Base-by-base conservation (phyloP, 1,139 yeast species). In the Blastobotrys persicus region DNA sequence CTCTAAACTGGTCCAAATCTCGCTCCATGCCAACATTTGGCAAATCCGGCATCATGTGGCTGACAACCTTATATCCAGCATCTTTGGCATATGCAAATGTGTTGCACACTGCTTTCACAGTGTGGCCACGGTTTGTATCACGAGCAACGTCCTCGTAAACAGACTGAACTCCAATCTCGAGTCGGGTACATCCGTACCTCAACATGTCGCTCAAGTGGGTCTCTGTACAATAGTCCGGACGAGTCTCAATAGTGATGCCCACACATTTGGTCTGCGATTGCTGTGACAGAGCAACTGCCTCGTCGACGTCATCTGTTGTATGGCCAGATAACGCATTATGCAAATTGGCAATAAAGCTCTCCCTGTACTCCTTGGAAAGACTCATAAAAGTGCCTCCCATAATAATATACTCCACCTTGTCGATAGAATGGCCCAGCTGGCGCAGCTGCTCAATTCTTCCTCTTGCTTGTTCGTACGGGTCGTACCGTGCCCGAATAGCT, bases 331-430 rank as follows among this genome's bases (percentile, higher is more conserved):
- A 74, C 0, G 98, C 98, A 68, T 92, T 94, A 68, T 92, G 99
- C 58, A 92, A 73, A 61, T 86, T 89, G 13, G 92, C 80, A 54
- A 92, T 91, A 61, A 92, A 94, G 45, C 76, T 79, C 66, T 92
- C 98, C 52, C 98, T 76, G 69, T 92, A 92, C 47, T 85, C 92
- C 44, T 81, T 79, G 9, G 96, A 95, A 54, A 92, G 75, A 5
- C 96, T 86, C 99, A 92, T 92, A 66, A 92, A 92, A 0, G 99
- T 92, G 55, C 99, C 99, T 48, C 99, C 99, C 99, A 92, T 92
- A 58, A 92, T 85, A 57, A 92, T 92, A 66, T 92, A 92, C 68
- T 92, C 99, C 12, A 92, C 98, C 68, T 92, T 92, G 66, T 92
- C 98, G 47, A 92, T 92, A 2, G 95, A 85, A 65, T 92, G 99